phyloP scores from a whole-genome alignment of 345 rosid genomes.

The Iberis pinnata region DNA sequence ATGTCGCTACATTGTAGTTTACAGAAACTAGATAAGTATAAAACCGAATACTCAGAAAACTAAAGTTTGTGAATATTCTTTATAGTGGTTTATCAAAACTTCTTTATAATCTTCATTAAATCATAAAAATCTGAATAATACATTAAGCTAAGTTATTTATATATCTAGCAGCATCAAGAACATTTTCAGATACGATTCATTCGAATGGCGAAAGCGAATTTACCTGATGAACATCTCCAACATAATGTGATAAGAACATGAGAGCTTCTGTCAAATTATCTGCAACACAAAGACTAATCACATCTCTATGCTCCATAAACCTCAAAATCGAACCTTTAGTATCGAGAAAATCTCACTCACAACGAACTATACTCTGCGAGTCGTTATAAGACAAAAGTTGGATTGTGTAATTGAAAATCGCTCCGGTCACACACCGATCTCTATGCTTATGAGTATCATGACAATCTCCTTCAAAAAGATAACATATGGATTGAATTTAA shows the following conservation, averaged over 20 bases:
- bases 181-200: background rate
- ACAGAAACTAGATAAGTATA: too few species aligned
- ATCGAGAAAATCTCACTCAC: conserved; percentile 42
- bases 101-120: too few species aligned
- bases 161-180: too few species aligned
- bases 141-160: too few species aligned
- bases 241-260: conserved; percentile 77
- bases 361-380: conserved; percentile 25
- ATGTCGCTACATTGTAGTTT: too few species aligned
- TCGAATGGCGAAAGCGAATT: conserved; percentile 3
- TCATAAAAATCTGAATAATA: too few species aligned
- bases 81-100: too few species aligned
- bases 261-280: conserved; percentile 91
- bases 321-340: too few species aligned
- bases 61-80: too few species aligned
- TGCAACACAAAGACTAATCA: conserved; percentile 29
- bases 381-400: conserved; percentile 51
- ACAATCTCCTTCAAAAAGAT: conserved; percentile 32
- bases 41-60: too few species aligned
- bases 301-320: too few species aligned
- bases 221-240: conserved; percentile 97
- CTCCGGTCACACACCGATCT: conserved; percentile 74
- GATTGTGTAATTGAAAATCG: conserved; percentile 72
- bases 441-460: conserved; percentile 47
- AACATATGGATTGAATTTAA: background rate